Conservation (phyloP, 805 yeast species). For the Candida tallmaniae region DNA sequence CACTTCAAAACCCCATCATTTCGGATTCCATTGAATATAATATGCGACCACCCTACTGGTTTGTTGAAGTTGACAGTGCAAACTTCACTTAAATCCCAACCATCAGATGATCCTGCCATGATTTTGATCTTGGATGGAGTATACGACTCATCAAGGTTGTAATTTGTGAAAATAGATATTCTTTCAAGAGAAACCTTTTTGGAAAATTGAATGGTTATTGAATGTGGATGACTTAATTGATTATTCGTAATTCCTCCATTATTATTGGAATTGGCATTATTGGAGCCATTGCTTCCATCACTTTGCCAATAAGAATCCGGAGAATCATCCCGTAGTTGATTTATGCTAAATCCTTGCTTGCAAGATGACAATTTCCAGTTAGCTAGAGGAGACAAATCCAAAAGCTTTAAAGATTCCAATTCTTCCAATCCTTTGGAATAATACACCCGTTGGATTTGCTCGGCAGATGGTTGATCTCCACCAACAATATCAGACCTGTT, state of each 20-base stretch:
- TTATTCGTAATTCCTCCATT: constrained; percentile 20
- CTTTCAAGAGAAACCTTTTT: constrained; percentile 67
- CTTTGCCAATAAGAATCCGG: constrained; percentile 88
- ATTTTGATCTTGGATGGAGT: constrained; percentile 73
- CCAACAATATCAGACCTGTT: constrained; percentile 7
- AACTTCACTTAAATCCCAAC: constrained; percentile 71
- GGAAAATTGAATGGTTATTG: constrained; percentile 71
- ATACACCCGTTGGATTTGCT: constrained; percentile 37
- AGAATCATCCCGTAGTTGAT: constrained; percentile 67
- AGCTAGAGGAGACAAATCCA: constrained; percentile 77
- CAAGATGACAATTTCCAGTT: constrained; percentile 78
- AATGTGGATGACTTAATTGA: constrained; percentile 69
- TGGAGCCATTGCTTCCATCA: constrained; percentile 58
- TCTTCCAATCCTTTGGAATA: constrained; percentile 47
- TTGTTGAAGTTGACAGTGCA: constrained; percentile 52
- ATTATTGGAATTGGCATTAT: constrained; percentile 14
- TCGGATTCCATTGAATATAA: constrained; percentile 52
- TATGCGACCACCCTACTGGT: constrained; percentile 77
- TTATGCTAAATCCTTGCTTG: constrained; percentile 69
- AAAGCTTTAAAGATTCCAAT: constrained; percentile 53
- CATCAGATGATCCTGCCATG: constrained; percentile 68
- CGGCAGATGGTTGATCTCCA: constrained; percentile 32
- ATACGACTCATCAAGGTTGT: constrained; percentile 78
- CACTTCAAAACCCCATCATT: constrained; percentile 59
- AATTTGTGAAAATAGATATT: constrained; percentile 69